Conservation (phyloP, 768 basidiomycete genomes). For the Suillus occidentalis region DNA sequence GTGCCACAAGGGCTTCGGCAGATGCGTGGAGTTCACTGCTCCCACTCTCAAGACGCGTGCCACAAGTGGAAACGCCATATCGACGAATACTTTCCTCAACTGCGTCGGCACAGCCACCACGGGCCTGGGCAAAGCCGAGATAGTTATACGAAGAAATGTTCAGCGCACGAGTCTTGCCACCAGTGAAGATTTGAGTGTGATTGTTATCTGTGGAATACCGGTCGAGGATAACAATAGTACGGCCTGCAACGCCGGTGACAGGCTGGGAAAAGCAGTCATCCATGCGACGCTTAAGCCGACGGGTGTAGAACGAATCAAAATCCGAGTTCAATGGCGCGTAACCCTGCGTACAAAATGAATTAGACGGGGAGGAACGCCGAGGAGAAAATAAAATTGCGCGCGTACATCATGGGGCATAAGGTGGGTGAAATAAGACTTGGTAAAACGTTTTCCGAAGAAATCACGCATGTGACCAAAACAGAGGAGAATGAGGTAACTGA, state of each 20-base stretch:
- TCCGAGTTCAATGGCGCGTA: constrained; percentile 97
- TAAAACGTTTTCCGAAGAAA: constrained; percentile 87
- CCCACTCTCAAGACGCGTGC: constrained; percentile 81
- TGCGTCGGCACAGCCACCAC: constrained; percentile 92
- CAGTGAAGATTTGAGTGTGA: constrained; percentile 73
- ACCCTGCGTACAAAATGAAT: constrained; percentile 52
- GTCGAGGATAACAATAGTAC: constrained; percentile 85
- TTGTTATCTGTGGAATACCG: constrained; percentile 83
- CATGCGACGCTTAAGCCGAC: constrained; percentile 90
- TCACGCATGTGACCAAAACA: constrained; percentile 91
- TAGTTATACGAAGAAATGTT: constrained; percentile 99
- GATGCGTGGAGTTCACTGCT: constrained; percentile 79
- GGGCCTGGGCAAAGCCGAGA: constrained; percentile 93
- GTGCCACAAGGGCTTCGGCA: constrained; percentile 84
- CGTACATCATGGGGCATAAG: constrained; percentile 82
- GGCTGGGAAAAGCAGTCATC: constrained; percentile 96
- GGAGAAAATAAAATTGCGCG: constrained; percentile 20
- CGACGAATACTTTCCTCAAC: constrained; percentile 81
- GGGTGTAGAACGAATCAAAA: constrained; percentile 99
- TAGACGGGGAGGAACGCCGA: background rate
- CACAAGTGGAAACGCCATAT: constrained; percentile 80
- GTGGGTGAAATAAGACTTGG: constrained; percentile 70
- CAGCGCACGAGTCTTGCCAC: constrained; percentile 80
- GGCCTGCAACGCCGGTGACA: constrained; percentile 92
- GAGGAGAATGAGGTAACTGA: constrained; percentile 92